Evolutionary conservation across 192 early-diverging fungal genomes (phyloP).

Genomic region (Globomyces pollinis-pini): DNA sequence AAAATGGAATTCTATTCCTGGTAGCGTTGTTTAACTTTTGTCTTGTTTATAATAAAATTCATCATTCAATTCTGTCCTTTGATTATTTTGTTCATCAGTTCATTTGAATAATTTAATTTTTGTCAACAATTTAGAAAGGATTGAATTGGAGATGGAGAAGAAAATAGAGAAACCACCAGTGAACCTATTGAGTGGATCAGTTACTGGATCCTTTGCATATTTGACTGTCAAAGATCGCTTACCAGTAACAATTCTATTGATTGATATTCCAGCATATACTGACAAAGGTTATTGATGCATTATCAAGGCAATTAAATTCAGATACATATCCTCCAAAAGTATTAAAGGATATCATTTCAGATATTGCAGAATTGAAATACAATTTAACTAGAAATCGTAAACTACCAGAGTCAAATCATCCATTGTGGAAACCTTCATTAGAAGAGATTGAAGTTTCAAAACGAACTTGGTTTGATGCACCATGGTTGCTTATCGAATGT

Average conservation of each 20-base stretch:
- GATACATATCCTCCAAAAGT: constrained; percentile 29
- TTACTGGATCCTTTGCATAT: constrained; percentile 68
- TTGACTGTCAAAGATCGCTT: constrained; percentile 64
- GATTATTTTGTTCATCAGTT: too few relatives aligned
- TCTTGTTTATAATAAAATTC: too few relatives aligned
- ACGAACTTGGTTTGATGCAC: constrained; percentile 63
- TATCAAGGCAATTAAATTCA: constrained; percentile 48
- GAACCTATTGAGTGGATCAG: constrained; percentile 53
- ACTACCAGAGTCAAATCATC: constrained; percentile 14
- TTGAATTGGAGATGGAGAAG: background rate
- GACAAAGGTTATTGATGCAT: constrained; percentile 65
- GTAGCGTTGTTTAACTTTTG: too few relatives aligned
- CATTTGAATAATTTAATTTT: too few relatives aligned
- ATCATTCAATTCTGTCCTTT: too few relatives aligned
- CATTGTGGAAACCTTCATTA: background rate
- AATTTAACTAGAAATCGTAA: constrained; percentile 61
- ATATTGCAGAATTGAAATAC: constrained; percentile 61
- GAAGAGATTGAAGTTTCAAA: constrained; percentile 8
- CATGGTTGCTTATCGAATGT: constrained; percentile 82
- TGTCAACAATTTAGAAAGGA: too few relatives aligned
- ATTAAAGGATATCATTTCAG: constrained; percentile 57
- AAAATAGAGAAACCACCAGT: constrained; percentile 33
- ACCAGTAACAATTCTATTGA: constrained; percentile 27
- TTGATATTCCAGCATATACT: constrained; percentile 71
- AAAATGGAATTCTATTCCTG: too few relatives aligned